Evolutionary conservation across 1,139 yeast species (phyloP).

Genomic region (Debaryomycetaceae sp.): DNA sequence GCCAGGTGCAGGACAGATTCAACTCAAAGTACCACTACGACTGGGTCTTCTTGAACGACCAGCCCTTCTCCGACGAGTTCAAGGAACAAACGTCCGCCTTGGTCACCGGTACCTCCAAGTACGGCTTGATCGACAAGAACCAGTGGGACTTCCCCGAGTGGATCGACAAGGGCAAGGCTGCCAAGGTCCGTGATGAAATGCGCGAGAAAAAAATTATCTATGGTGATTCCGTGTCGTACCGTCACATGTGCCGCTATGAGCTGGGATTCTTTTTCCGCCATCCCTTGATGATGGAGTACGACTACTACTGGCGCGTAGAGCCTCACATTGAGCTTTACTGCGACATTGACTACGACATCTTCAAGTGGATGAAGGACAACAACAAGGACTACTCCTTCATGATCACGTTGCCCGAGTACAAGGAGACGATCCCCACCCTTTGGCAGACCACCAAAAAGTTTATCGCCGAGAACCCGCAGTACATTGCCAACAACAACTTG

Average conservation of each 20-base stretch:
- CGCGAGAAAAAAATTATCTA: conserved; percentile 43
- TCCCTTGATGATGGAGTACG: conserved; percentile 57
- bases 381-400: conserved; percentile 70
- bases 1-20: conserved; percentile 37
- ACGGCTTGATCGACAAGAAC: conserved; percentile 33
- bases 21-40: conserved; percentile 32
- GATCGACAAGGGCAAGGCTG: conserved; percentile 51
- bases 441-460: conserved; percentile 73
- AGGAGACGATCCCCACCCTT: conserved; percentile 66
- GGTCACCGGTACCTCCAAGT: conserved; percentile 32
- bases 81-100: conserved; percentile 21
- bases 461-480: conserved; percentile 53
- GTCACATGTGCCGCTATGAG: conserved; percentile 89
- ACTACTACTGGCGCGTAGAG: conserved; percentile 92
- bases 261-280: conserved; percentile 86
- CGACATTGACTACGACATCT: conserved; percentile 73
- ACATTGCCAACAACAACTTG: conserved; percentile 54
- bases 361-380: conserved; percentile 70
- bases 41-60: conserved; percentile 38
- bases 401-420: conserved; percentile 74
- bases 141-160: conserved; percentile 45
- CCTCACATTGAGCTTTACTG: conserved; percentile 73
- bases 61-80: conserved; percentile 29
- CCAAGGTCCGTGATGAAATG: conserved; percentile 40
- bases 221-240: conserved; percentile 50